These are phyloP conservation scores for Phytophthora palmivora DNA, from an alignment of 352 stramenopile species.

Conservation along the genomic window DNA sequence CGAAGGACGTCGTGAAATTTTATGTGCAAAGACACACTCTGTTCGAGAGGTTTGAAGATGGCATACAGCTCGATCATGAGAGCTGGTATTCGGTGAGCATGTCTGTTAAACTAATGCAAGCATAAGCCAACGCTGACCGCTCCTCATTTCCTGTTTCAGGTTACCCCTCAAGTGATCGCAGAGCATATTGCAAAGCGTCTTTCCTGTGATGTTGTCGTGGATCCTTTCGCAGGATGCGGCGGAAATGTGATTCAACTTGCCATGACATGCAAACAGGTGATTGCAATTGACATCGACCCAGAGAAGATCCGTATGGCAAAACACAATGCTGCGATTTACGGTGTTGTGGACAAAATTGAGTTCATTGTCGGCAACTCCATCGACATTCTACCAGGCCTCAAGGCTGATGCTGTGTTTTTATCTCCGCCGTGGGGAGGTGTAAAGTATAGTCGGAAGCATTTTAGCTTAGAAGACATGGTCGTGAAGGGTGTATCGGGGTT, in stretches of 20 bases:
- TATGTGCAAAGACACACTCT: slow-evolving; percentile 89
- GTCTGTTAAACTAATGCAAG: background rate
- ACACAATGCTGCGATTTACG: slow-evolving; percentile 92
- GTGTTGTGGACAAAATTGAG: slow-evolving; percentile 91
- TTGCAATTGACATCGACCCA: slow-evolving; percentile 93
- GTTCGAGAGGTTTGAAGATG: slow-evolving; percentile 92
- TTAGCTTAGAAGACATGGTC: slow-evolving; percentile 71
- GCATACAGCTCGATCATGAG: slow-evolving; percentile 92
- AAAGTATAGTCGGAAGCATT: slow-evolving; percentile 74
- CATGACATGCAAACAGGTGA: slow-evolving; percentile 87
- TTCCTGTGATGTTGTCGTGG: slow-evolving; percentile 86
- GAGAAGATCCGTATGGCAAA: slow-evolving; percentile 90
- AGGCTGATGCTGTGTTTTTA: slow-evolving; percentile 91
- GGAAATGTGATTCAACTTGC: slow-evolving; percentile 95
- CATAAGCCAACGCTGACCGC: background rate
- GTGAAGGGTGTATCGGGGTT: slow-evolving; percentile 64
- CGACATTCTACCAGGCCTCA: slow-evolving; percentile 74
- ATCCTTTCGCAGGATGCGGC: slow-evolving; percentile 93
- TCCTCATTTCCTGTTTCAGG: slow-evolving; percentile 31
- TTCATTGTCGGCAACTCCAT: slow-evolving; percentile 92
- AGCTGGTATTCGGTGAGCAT: slow-evolving; percentile 90
- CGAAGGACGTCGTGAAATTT: slow-evolving; percentile 84
- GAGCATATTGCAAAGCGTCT: slow-evolving; percentile 86
- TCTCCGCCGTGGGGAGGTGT: slow-evolving; percentile 91
- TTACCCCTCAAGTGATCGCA: slow-evolving; percentile 92